A percentile compares a stretch with the other conserved stretches of the same genome.
These are phyloP conservation scores for Setaria viridis DNA, from an alignment of 202 grass and related monocot species.

Conservation along the genomic window DNA sequence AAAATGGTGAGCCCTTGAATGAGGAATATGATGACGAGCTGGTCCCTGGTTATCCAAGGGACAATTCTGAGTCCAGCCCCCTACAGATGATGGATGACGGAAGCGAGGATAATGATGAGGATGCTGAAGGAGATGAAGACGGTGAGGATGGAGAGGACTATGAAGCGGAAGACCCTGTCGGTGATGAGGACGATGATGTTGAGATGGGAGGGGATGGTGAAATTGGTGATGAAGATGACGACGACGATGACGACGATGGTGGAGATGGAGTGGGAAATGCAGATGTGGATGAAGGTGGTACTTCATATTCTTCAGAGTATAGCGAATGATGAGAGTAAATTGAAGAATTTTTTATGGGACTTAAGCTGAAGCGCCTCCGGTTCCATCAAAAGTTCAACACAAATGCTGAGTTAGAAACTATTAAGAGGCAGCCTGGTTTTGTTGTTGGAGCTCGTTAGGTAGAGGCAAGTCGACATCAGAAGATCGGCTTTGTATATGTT, in stretches of 20 bases:
- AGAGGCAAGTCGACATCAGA: not conserved
- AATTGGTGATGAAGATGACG: conserved; percentile 34
- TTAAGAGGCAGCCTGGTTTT: conserved; percentile 3
- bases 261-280: conserved; percentile 49
- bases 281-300: conserved; percentile 55
- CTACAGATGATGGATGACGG: conserved; percentile 63
- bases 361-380: not conserved
- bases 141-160: conserved; percentile 60
- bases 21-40: conserved; percentile 74
- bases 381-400: not conserved
- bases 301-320: conserved; percentile 66
- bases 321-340: conserved; percentile 44
- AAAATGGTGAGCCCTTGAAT: conserved; percentile 62
- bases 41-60: conserved; percentile 53
- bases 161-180: conserved; percentile 40
- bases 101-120: conserved; percentile 54
- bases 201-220: conserved; percentile 49
- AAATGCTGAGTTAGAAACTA: not conserved
- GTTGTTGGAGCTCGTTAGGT: not conserved
- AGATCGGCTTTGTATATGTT: conserved; percentile 38
- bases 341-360: not conserved
- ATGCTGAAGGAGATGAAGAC: conserved; percentile 57
- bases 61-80: conserved; percentile 49
- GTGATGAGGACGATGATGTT: conserved; percentile 33
- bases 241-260: conserved; percentile 50